Percentiles rank a stretch among this genome's conserved stretches.
Conservation (phyloP, 768 basidiomycete genomes). For the Lyophyllum semitale region DNA sequence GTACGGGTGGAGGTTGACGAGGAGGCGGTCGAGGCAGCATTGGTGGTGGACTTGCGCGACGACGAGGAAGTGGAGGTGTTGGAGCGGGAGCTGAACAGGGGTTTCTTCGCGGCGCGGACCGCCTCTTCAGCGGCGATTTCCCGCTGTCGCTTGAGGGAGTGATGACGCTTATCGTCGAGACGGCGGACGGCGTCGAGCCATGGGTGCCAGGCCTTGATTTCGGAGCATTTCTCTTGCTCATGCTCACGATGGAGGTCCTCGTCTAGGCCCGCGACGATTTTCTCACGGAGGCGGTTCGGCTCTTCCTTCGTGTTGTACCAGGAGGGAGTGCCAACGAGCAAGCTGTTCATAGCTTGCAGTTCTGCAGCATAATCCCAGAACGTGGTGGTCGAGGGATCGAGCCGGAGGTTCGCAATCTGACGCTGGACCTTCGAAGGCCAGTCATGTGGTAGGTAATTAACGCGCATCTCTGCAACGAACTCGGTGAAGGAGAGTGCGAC, state of each 20-base stretch:
- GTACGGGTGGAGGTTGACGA: background rate
- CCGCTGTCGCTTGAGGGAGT: background rate
- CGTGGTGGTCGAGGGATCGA: too few relatives aligned
- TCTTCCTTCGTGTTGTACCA: too few relatives aligned
- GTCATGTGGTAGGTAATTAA: conserved; percentile 16
- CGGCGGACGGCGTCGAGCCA: background rate
- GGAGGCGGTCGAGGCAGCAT: conserved; percentile 15
- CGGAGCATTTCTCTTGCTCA: conserved; percentile 1
- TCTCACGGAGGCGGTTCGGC: too few relatives aligned
- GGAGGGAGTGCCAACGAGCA: too few relatives aligned
- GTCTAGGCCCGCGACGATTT: conserved; percentile 19
- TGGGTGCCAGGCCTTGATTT: background rate
- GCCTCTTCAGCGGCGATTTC: background rate
- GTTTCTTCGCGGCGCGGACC: background rate
- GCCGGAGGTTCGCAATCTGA: too few relatives aligned
- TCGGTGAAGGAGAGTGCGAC: conserved; percentile 7
- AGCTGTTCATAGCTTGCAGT: too few relatives aligned
- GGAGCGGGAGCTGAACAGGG: background rate
- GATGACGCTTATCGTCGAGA: background rate
- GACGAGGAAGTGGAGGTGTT: background rate
- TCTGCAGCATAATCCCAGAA: too few relatives aligned
- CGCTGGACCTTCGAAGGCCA: too few relatives aligned
- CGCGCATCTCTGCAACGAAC: conserved; percentile 11
- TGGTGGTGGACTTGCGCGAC: conserved; percentile 44
- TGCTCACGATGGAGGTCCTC: conserved; percentile 9